Evolutionary conservation across 2,329 filamentous ascomycete genomes (phyloP).

Genomic region (Thielaviopsis musarum): DNA sequence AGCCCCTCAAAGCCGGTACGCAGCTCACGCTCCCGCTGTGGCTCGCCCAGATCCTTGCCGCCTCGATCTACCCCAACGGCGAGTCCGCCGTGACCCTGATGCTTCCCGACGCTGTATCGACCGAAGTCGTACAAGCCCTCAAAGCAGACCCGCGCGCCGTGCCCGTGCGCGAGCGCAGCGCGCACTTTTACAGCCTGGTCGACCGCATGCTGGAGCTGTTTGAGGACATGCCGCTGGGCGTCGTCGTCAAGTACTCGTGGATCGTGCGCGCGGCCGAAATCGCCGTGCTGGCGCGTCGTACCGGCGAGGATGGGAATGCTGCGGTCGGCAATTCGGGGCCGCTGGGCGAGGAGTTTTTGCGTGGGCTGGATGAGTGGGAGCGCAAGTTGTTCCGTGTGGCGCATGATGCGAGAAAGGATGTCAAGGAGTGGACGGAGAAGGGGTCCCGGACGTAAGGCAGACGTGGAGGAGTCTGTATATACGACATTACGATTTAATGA

Average conservation of each 20-base stretch:
- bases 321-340: conserved; percentile 4
- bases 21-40: conserved; percentile 75
- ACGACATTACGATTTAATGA: conserved; percentile 4
- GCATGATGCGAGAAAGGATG: conserved; percentile 55
- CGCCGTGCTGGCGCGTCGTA: conserved; percentile 76
- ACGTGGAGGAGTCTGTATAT: neutral
- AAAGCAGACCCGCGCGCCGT: conserved; percentile 81
- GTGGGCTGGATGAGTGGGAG: conserved; percentile 82
- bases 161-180: conserved; percentile 63
- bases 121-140: conserved; percentile 71
- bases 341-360: conserved; percentile 64
- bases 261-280: conserved; percentile 67
- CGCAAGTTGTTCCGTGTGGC: conserved; percentile 55
- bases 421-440: conserved; percentile 53
- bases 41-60: conserved; percentile 85
- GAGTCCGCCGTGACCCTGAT: conserved; percentile 57
- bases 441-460: conserved; percentile 22
- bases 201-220: conserved; percentile 79
- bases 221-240: conserved; percentile 61
- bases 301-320: conserved; percentile 40
- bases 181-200: conserved; percentile 76
- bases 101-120: conserved; percentile 59
- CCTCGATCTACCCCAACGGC: conserved; percentile 34
- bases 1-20: conserved; percentile 62
- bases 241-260: conserved; percentile 63